phyloP scores from a whole-genome alignment of 257 asterid genomes.

The Nemophila menziesii region DNA sequence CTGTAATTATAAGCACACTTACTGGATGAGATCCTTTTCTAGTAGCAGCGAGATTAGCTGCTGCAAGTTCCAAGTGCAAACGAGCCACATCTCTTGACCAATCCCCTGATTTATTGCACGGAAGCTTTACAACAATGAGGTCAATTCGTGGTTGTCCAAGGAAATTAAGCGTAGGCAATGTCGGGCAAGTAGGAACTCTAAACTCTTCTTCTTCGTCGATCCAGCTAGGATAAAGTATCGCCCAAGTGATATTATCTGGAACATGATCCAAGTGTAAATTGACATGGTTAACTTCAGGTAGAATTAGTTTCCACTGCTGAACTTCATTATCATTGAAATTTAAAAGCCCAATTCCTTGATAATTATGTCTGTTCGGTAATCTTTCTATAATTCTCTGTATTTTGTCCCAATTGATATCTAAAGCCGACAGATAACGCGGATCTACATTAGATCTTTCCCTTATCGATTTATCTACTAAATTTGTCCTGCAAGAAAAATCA shows the following conservation, averaged over 20 bases:
- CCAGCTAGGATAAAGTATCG: conserved; percentile 85
- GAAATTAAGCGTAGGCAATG: conserved; percentile 39
- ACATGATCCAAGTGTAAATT: conserved; percentile 38
- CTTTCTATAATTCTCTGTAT: conserved; percentile 41
- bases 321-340: conserved; percentile 64
- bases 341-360: conserved; percentile 57
- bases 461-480: background rate
- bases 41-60: conserved; percentile 66
- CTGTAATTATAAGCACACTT: conserved; percentile 55
- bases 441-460: background rate
- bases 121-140: conserved; percentile 77
- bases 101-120: conserved; percentile 53
- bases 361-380: conserved; percentile 42
- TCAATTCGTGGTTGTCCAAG: conserved; percentile 66
- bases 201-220: conserved; percentile 89
- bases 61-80: conserved; percentile 76
- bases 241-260: conserved; percentile 63
- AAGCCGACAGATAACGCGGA: conserved; percentile 27
- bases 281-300: conserved; percentile 70
- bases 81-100: conserved; percentile 89
- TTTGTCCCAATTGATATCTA: conserved; percentile 65
- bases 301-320: conserved; percentile 38
- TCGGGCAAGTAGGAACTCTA: conserved; percentile 74
- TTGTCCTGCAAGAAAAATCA: background rate
- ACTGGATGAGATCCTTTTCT: conserved; percentile 60